These are phyloP conservation scores for Trypanosoma cruzi DNA, from an alignment of 208 protist genomes.

Conservation along the genomic window DNA sequence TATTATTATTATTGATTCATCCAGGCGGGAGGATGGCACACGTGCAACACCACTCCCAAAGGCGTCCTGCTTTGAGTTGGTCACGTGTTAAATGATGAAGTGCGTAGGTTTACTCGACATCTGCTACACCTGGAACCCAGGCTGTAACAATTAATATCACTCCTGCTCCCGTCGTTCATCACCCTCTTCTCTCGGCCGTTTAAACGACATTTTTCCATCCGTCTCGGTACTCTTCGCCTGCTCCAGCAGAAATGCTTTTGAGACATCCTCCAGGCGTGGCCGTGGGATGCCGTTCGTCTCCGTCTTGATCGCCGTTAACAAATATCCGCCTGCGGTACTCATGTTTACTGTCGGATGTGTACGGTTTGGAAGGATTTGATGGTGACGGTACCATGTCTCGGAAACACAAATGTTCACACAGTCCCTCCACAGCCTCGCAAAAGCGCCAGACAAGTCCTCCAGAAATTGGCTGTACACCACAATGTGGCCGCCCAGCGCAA, in stretches of 20 bases:
- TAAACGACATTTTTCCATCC: neutral
- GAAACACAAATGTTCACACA: slow-evolving; percentile 88
- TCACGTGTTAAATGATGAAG: neutral
- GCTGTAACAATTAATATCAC: neutral
- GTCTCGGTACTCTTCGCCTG: neutral
- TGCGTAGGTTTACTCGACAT: neutral
- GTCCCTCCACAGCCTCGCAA: slow-evolving; percentile 55
- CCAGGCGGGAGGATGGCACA: neutral
- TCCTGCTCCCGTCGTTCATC: neutral
- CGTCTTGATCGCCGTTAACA: slow-evolving; percentile 92
- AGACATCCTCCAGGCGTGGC: slow-evolving; percentile 16
- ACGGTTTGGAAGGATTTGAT: slow-evolving; percentile 93
- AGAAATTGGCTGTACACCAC: slow-evolving; percentile 90
- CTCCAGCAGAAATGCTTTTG: neutral
- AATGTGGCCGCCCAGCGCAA: slow-evolving; percentile 75
- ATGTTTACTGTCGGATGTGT: slow-evolving; percentile 95
- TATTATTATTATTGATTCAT: neutral
- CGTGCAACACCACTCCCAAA: neutral
- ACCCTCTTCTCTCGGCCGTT: neutral
- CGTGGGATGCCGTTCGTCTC: slow-evolving; percentile 31
- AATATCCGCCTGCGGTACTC: slow-evolving; percentile 87
- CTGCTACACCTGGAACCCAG: neutral
- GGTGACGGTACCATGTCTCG: slow-evolving; percentile 94
- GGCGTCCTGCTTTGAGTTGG: neutral
- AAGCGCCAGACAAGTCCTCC: slow-evolving; percentile 73